Evolutionary conservation across 345 rosid genomes (phyloP).

Genomic region (Odontarrhena argentea): DNA sequence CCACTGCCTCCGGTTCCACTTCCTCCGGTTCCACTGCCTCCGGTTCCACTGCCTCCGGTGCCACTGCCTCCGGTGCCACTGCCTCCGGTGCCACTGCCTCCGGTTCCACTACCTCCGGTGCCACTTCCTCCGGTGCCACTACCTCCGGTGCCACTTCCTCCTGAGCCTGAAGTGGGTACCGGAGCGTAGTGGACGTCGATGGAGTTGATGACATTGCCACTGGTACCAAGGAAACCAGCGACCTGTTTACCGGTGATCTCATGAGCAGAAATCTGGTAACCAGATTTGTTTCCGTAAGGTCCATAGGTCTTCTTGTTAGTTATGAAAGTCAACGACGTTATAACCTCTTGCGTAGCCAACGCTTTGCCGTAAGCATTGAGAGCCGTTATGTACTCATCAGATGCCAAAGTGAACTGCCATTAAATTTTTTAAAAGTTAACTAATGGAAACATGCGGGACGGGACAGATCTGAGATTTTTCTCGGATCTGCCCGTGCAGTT

Average conservation of each 20-base stretch:
- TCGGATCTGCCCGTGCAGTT: no score
- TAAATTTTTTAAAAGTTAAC: no score
- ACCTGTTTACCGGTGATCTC: conserved; percentile 34
- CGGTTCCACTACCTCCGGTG: not conserved
- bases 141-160: not conserved
- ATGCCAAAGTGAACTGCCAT: conserved; percentile 33
- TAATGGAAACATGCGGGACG: no score
- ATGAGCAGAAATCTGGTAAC: conserved; percentile 36
- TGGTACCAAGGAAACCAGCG: conserved; percentile 36
- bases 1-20: not conserved
- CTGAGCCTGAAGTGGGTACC: not conserved
- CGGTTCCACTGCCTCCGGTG: no score
- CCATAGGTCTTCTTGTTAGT: conserved; percentile 38
- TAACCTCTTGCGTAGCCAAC: conserved; percentile 22
- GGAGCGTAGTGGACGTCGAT: conserved; percentile 41
- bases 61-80: no score
- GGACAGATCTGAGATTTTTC: no score
- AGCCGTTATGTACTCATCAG: conserved; percentile 41
- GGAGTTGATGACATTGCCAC: conserved; percentile 36
- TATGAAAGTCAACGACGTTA: conserved; percentile 33
- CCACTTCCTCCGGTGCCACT: not conserved
- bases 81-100: no score
- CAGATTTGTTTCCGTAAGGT: conserved; percentile 37
- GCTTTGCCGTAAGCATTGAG: conserved; percentile 31
- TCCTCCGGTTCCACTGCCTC: no score